These are phyloP conservation scores for Schwanniomyces sp. DNA, from an alignment of 805 yeast species.

Conservation along the genomic window DNA sequence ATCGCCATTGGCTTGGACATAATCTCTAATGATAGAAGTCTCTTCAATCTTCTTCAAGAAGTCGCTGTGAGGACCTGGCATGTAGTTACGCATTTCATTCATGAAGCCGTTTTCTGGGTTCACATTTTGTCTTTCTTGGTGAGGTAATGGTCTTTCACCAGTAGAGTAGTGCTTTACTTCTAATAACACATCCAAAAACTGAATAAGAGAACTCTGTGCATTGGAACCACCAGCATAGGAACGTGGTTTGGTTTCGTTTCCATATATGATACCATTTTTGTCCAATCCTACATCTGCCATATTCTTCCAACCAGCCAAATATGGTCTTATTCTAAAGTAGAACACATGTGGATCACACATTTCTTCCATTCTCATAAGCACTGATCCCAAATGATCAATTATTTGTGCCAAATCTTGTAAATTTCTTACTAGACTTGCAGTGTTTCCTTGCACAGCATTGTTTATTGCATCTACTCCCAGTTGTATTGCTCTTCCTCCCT, in stretches of 20 bases:
- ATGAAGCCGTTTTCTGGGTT: constrained; percentile 50
- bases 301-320: constrained; percentile 90
- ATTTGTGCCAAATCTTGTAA: constrained; percentile 70
- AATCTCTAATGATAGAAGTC: constrained; percentile 62
- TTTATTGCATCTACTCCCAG: constrained; percentile 68
- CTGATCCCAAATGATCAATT: constrained; percentile 70
- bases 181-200: constrained; percentile 75
- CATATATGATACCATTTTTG: constrained; percentile 73
- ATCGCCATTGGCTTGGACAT: constrained; percentile 46
- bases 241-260: constrained; percentile 57
- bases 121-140: constrained; percentile 4
- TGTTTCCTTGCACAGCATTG: constrained; percentile 49
- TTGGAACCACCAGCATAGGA: constrained; percentile 85
- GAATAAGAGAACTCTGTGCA: constrained; percentile 89
- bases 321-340: constrained; percentile 84
- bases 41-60: constrained; percentile 63
- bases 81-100: constrained; percentile 80
- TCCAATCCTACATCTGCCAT: constrained; percentile 82
- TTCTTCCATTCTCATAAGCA: constrained; percentile 81
- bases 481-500: constrained; percentile 70
- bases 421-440: constrained; percentile 37
- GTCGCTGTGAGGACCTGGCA: constrained; percentile 85
- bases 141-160: constrained; percentile 49
- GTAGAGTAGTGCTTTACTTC: constrained; percentile 78
- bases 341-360: constrained; percentile 94